Percentiles rank a stretch among this genome's conserved stretches.
Evolutionary conservation across 768 basidiomycete species (phyloP).

Genomic region (Suillus occidentalis): DNA sequence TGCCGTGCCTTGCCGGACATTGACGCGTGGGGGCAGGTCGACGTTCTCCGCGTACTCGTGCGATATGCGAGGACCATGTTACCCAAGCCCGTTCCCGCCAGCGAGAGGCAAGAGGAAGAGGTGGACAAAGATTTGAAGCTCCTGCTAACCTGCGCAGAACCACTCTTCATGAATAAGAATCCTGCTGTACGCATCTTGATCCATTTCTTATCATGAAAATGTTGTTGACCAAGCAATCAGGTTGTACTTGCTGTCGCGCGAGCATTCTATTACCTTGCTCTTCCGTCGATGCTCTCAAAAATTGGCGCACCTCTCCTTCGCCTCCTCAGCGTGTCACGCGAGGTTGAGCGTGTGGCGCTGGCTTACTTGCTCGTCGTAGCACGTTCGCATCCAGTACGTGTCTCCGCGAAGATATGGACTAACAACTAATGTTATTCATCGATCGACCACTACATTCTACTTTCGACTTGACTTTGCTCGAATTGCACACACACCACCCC

Average conservation of each 20-base stretch:
- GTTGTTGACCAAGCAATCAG: slow-evolving; percentile 36
- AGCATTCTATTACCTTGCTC: slow-evolving; percentile 71
- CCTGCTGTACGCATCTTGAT: slow-evolving; percentile 64
- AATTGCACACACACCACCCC: too few relatives aligned
- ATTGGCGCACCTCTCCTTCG: slow-evolving; percentile 74
- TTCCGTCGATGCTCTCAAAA: slow-evolving; percentile 52
- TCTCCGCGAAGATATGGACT: neutral
- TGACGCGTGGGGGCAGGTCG: slow-evolving; percentile 96
- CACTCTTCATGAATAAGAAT: slow-evolving; percentile 83
- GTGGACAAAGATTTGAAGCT: slow-evolving; percentile 79
- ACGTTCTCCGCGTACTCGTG: slow-evolving; percentile 72
- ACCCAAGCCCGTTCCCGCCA: slow-evolving; percentile 49
- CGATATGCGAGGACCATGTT: slow-evolving; percentile 88
- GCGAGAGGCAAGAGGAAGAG: slow-evolving; percentile 47
- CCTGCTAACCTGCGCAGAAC: slow-evolving; percentile 67
- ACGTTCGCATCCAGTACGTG: slow-evolving; percentile 62
- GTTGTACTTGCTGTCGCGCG: slow-evolving; percentile 78
- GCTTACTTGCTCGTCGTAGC: slow-evolving; percentile 70
- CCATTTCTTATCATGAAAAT: neutral
- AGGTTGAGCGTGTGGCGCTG: slow-evolving; percentile 74
- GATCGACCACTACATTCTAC: slow-evolving; percentile 38
- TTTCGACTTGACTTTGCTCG: neutral
- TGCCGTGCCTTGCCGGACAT: slow-evolving; percentile 85
- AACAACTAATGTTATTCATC: neutral
- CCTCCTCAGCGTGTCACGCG: slow-evolving; percentile 65